Evolutionary conservation across 2,329 filamentous ascomycete genomes (phyloP).

Genomic region (Emericellopsis cladophorae): DNA sequence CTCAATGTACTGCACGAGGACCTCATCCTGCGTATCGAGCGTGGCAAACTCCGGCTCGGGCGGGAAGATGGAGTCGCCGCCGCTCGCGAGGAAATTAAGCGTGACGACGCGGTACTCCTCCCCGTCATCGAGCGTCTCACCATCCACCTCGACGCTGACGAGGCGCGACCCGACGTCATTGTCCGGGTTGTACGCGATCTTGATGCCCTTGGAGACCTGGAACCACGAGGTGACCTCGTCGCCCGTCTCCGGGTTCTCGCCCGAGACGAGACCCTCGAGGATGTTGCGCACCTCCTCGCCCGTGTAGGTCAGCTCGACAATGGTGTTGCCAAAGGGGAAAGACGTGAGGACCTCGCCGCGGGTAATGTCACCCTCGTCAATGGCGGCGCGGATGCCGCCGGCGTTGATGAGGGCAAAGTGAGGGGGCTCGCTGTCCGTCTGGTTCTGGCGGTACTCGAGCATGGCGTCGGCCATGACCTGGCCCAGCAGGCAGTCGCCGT

Average conservation of each 20-base stretch:
- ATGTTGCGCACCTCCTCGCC: constrained; percentile 43
- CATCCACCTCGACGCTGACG: constrained; percentile 36
- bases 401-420: constrained; percentile 51
- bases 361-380: constrained; percentile 47
- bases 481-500: constrained; percentile 44
- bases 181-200: constrained; percentile 42
- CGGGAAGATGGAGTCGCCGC: constrained; percentile 50
- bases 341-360: constrained; percentile 50
- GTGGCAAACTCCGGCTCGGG: constrained; percentile 22
- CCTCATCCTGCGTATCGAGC: constrained; percentile 40
- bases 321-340: constrained; percentile 54
- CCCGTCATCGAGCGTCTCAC: constrained; percentile 29
- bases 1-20: constrained; percentile 36
- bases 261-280: constrained; percentile 45
- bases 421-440: constrained; percentile 25
- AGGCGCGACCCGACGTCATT: constrained; percentile 35
- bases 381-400: constrained; percentile 51
- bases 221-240: constrained; percentile 43
- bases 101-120: constrained; percentile 45
- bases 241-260: constrained; percentile 40
- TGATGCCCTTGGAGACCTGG: constrained; percentile 45
- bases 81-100: constrained; percentile 48
- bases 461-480: constrained; percentile 47
- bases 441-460: constrained; percentile 43
- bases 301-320: constrained; percentile 41